Evolutionary conservation across 2,329 filamentous ascomycete species (phyloP).

Genomic region (Trichoderma koningiopsis): DNA sequence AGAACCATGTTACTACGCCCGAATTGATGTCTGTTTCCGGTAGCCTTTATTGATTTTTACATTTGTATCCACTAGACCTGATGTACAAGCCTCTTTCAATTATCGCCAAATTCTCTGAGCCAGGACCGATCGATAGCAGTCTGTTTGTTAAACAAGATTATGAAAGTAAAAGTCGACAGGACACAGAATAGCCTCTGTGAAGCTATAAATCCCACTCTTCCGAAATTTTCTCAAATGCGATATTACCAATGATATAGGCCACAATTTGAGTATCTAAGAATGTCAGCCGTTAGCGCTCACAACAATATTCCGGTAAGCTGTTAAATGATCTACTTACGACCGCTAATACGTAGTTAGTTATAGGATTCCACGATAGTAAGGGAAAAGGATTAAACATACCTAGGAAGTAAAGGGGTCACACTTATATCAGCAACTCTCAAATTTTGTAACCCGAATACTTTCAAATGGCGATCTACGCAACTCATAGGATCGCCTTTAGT

Average conservation of each 20-base stretch:
- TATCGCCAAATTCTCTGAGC: too few species aligned
- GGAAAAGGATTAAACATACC: background rate
- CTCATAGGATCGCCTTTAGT: background rate
- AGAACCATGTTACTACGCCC: background rate
- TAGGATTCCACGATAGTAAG: background rate
- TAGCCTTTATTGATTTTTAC: background rate
- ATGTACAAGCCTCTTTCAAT: too few species aligned
- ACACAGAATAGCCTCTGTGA: background rate
- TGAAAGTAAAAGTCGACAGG: background rate
- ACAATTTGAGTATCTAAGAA: background rate
- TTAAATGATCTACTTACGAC: background rate
- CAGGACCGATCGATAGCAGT: too few species aligned
- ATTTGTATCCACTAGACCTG: too few species aligned
- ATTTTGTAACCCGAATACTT: background rate
- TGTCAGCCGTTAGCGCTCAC: background rate
- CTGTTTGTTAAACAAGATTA: background rate
- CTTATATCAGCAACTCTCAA: background rate
- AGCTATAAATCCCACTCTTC: background rate
- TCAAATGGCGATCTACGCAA: background rate
- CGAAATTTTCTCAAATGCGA: background rate
- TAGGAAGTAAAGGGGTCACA: background rate
- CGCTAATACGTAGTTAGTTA: background rate
- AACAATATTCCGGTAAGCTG: background rate
- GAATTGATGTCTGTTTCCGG: background rate
- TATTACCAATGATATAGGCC: background rate